Percentiles rank a stretch among this genome's conserved stretches.
These are phyloP conservation scores for Triangularia setosa DNA, from an alignment of 2,329 filamentous ascomycete species.

Conservation along the genomic window DNA sequence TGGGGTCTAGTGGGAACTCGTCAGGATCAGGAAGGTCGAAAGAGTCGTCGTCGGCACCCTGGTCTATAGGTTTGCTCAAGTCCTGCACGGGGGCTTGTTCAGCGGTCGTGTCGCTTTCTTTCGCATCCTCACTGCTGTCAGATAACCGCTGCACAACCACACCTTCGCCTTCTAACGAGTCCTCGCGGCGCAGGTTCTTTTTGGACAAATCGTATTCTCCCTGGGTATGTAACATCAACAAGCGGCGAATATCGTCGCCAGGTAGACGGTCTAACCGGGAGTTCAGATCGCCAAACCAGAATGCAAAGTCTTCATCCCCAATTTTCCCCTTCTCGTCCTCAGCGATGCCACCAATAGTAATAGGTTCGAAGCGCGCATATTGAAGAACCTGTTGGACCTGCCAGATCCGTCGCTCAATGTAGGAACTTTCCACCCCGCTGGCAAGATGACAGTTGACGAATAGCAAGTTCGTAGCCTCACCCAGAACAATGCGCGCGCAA, in stretches of 20 bases:
- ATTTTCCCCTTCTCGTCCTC: conserved; percentile 66
- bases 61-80: neutral
- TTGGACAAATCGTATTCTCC: conserved; percentile 67
- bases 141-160: conserved; percentile 45
- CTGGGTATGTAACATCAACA: conserved; percentile 76
- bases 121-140: conserved; percentile 45
- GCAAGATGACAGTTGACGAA: conserved; percentile 92
- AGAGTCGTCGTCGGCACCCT: conserved; percentile 38
- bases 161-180: conserved; percentile 43
- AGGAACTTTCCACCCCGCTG: conserved; percentile 73
- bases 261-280: conserved; percentile 86
- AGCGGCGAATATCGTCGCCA: conserved; percentile 80
- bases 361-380: conserved; percentile 73
- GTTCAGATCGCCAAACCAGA: conserved; percentile 96
- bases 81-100: conserved; percentile 22
- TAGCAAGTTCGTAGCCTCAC: conserved; percentile 82
- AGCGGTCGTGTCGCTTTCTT: conserved; percentile 19
- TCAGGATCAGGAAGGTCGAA: conserved; percentile 56
- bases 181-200: conserved; percentile 31
- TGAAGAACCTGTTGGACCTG: conserved; percentile 75
- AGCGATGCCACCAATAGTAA: conserved; percentile 61
- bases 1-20: conserved; percentile 63
- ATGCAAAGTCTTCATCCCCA: conserved; percentile 87
- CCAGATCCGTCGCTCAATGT: conserved; percentile 84
- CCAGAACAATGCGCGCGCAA: conserved; percentile 74